These are phyloP conservation scores for Xylaria nigripes DNA, from an alignment of 495 filamentous ascomycete species.

Conservation along the genomic window DNA sequence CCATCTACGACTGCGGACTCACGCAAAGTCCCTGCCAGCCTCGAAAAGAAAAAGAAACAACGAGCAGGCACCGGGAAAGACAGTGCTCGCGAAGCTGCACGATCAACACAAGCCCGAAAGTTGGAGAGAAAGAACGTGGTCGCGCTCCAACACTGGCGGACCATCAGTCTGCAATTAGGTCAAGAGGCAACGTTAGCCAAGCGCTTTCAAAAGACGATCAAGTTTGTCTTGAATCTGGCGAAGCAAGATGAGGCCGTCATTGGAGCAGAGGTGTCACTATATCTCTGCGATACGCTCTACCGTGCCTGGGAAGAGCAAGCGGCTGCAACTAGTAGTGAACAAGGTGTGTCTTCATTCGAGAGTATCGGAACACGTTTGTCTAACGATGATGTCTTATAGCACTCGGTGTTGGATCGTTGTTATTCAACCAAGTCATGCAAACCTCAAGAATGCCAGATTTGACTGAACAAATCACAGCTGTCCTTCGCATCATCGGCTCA, in stretches of 20 bases:
- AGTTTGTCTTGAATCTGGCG: slow-evolving; percentile 30
- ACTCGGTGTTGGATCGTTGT: background rate
- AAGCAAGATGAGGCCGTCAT: slow-evolving; percentile 23
- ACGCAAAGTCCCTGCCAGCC: background rate
- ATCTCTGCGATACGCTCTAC: slow-evolving; percentile 35
- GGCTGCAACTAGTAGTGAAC: slow-evolving; percentile 5
- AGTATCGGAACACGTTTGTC: background rate
- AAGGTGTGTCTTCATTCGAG: background rate
- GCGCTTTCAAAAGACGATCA: slow-evolving; percentile 39
- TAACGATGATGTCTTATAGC: background rate
- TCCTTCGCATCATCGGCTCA: slow-evolving; percentile 21
- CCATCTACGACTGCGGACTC: background rate
- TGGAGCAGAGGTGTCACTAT: slow-evolving; percentile 39
- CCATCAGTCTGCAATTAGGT: slow-evolving; percentile 19
- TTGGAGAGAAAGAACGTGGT: slow-evolving; percentile 20
- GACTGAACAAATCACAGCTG: slow-evolving; percentile 19
- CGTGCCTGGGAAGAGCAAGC: slow-evolving; percentile 10
- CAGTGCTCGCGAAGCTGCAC: slow-evolving; percentile 16
- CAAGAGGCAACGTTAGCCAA: slow-evolving; percentile 24
- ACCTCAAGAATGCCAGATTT: slow-evolving; percentile 16
- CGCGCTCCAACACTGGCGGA: slow-evolving; percentile 17
- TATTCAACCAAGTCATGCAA: slow-evolving; percentile 18
- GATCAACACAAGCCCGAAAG: slow-evolving; percentile 20
- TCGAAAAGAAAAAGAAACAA: slow-evolving; percentile 21
- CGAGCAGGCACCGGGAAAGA: slow-evolving; percentile 13